These are phyloP conservation scores for Aspergillus glaucus DNA, from an alignment of 2,329 filamentous ascomycete species.

Conservation along the genomic window DNA sequence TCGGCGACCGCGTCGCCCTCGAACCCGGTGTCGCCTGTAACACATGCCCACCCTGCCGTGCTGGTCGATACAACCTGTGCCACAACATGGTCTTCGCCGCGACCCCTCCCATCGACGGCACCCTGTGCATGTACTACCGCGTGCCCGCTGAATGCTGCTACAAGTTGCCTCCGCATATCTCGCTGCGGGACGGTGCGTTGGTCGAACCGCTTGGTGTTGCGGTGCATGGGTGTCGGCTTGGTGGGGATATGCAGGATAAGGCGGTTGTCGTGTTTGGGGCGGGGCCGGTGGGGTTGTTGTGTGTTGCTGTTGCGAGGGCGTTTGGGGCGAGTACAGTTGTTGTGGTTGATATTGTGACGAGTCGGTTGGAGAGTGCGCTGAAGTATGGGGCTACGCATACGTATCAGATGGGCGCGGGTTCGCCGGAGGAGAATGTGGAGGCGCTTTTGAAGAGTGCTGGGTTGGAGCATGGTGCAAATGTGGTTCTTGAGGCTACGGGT, in stretches of 20 bases:
- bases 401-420: conserved; percentile 54
- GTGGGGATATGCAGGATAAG: conserved; percentile 63
- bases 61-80: conserved; percentile 82
- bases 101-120: conserved; percentile 81
- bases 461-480: conserved; percentile 60
- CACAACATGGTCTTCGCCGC: conserved; percentile 79
- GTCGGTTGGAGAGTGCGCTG: conserved; percentile 66
- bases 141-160: conserved; percentile 83
- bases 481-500: conserved; percentile 69
- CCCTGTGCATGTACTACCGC: conserved; percentile 73
- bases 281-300: conserved; percentile 76
- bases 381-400: conserved; percentile 51
- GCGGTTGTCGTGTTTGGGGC: conserved; percentile 76
- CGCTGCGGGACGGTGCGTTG: conserved; percentile 74
- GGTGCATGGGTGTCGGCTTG: conserved; percentile 72
- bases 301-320: conserved; percentile 70
- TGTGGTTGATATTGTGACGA: conserved; percentile 62
- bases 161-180: conserved; percentile 56
- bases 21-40: conserved; percentile 67
- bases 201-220: conserved; percentile 80
- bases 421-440: conserved; percentile 64
- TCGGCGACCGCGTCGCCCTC: conserved; percentile 66
- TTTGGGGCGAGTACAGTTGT: conserved; percentile 75
- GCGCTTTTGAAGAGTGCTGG: conserved; percentile 55
- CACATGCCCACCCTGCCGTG: conserved; percentile 65